Conservation (phyloP, 768 basidiomycete species). For the Lactifluus volemus region DNA sequence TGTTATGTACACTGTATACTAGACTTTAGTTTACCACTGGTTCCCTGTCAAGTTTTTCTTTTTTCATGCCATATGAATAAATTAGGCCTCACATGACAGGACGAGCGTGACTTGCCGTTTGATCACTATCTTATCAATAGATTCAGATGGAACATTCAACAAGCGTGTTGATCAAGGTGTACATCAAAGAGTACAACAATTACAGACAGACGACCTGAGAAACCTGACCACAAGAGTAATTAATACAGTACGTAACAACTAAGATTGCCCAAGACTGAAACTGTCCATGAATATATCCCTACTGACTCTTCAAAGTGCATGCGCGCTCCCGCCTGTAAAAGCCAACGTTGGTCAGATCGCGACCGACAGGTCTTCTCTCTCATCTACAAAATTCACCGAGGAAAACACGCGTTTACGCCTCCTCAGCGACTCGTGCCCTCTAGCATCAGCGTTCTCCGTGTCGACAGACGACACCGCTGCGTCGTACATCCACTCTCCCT, state of each 20-base stretch:
- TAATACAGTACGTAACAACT: no score
- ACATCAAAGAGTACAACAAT: no score
- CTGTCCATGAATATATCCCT: background rate
- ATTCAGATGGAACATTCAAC: no score
- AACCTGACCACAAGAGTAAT: no score
- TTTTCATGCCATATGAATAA: background rate
- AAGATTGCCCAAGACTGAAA: no score
- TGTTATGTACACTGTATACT: constrained; percentile 5
- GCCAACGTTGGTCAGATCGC: background rate
- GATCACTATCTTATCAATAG: no score
- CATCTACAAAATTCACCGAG: constrained; percentile 6
- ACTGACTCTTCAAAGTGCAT: background rate
- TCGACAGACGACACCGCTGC: constrained; percentile 16
- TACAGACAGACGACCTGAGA: no score
- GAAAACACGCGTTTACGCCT: constrained; percentile 19
- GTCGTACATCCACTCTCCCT: constrained; percentile 18
- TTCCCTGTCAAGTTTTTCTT: background rate
- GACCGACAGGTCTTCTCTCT: constrained; percentile 1
- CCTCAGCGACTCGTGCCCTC: background rate
- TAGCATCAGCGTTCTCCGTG: constrained; percentile 3
- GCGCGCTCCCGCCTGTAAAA: background rate
- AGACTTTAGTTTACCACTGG: background rate
- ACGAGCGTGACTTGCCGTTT: no score
- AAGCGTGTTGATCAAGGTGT: no score
- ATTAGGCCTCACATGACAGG: no score